phyloP scores from a whole-genome alignment of 2,329 filamentous ascomycete genomes.

The Nakataea oryzae region DNA sequence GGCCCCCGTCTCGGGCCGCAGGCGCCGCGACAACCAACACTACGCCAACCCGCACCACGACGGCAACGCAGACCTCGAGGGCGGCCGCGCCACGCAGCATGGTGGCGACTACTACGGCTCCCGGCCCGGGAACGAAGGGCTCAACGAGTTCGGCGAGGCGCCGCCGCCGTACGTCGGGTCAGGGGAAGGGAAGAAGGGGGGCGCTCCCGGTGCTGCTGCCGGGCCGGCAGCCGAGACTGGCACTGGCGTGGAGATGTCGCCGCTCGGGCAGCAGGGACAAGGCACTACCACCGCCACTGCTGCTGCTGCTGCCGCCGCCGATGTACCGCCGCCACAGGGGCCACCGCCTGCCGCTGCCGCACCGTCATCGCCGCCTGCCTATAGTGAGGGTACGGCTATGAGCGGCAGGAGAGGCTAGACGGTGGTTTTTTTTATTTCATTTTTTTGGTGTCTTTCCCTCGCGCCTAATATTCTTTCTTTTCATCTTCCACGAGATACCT shows the following conservation, averaged over 20 bases:
- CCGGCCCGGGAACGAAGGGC: constrained; percentile 10
- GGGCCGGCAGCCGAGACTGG: background rate
- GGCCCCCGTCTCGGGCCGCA: background rate
- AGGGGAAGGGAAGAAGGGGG: background rate
- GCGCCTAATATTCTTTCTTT: background rate
- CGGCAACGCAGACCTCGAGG: background rate
- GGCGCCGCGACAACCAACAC: background rate
- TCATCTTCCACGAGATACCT: background rate
- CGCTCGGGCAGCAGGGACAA: too few relatives aligned
- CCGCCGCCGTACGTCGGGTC: constrained; percentile 13
- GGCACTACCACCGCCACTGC: too few relatives aligned
- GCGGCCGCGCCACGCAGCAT: constrained; percentile 5
- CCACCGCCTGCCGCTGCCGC: background rate
- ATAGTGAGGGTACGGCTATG: too few relatives aligned
- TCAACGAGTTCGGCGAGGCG: constrained; percentile 16
- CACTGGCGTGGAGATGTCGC: background rate
- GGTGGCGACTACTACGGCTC: constrained; percentile 5
- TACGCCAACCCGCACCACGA: background rate
- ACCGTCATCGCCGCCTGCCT: background rate
- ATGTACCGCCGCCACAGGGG: too few relatives aligned
- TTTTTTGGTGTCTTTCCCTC: too few relatives aligned
- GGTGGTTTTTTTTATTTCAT: too few relatives aligned
- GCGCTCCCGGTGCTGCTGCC: background rate
- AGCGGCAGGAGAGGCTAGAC: background rate
- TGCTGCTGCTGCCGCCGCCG: too few relatives aligned